Base-by-base conservation (phyloP, 2,329 filamentous ascomycete genomes). In the Thelonectria discophora region DNA sequence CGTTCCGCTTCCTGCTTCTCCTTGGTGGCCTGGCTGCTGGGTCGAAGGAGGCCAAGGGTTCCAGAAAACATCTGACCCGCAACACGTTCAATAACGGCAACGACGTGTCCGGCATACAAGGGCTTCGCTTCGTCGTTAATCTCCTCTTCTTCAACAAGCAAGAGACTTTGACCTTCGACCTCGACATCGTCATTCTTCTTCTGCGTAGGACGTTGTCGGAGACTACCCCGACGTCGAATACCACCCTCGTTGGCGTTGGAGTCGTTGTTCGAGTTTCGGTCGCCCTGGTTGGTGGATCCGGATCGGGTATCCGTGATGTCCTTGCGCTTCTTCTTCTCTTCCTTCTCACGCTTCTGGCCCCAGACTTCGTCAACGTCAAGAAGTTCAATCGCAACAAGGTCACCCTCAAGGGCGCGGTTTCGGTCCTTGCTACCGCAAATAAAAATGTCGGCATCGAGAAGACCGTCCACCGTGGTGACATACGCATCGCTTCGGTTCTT, bases 141-240 rank as follows among this genome's bases (percentile, higher is more conserved):
- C 77, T 99, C 95, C 76, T 99, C 95, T 76, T 99, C 95, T 75
- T 99, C 95, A 66, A 98, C 95, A 17, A 99, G 87, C 20, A 99
- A 88, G 60, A 99, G 85, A 76, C 94, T 98, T 79, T 99, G 95
- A 24, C 95, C 95, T 77, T 99, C 95, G 27, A 99, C 95, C 78
- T 99, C 95, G 24, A 99, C 95, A 76, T 99, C 95, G 69, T 99
- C 95, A 66, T 99, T 99, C 87, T 99, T 99, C 88, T 99, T 99
- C 80, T 99, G 95, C 0, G 94, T 98, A 9, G 95, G 95, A 55
- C 95, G 91, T 81, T 98, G 95, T 73, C 95, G 90, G 69, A 99
- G 86, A 85, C 94, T 98, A 69, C 95, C 95, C 74, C 95, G 92
- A 69, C 95, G 88, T 70, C 94, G 92, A 66, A 99, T 89, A 63